A percentile compares a stretch with the other conserved stretches of the same genome.
Evolutionary conservation across 176 grass and related monocot species (phyloP).

Genomic region (Oryza meridionalis): DNA sequence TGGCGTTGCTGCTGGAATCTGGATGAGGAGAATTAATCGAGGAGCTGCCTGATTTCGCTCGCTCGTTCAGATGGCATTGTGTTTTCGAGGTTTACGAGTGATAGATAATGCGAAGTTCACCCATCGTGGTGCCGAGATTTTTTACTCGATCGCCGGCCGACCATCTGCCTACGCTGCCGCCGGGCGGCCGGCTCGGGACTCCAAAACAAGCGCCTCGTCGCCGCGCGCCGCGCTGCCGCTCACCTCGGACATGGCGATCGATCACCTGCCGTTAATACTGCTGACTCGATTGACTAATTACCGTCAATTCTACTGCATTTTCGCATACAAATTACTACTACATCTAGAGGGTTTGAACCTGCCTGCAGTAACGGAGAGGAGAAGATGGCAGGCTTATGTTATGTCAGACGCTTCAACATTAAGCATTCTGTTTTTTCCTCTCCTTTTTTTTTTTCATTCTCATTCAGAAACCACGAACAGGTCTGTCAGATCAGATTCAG

Average conservation of each 20-base stretch:
- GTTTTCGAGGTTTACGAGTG: no score
- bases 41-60: no score
- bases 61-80: no score
- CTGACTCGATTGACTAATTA: not conserved
- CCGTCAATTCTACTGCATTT: no score
- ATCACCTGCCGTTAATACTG: not conserved
- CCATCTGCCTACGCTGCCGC: not conserved
- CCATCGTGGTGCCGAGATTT: no score
- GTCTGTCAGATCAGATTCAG: not conserved
- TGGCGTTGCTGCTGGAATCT: no score
- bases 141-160: conserved; percentile 23
- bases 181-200: conserved; percentile 16
- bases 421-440: not conserved
- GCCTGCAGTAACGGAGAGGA: not conserved
- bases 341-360: no score
- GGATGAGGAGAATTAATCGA: no score
- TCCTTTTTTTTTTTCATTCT: not conserved
- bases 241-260: no score
- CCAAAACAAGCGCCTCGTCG: conserved; percentile 26
- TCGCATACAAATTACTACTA: no score
- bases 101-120: no score
- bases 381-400: not conserved
- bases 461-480: not conserved
- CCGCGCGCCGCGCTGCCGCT: not conserved
- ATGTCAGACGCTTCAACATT: no score